phyloP scores from a whole-genome alignment of 768 basidiomycete genomes.

The Termitomyces eurrhizus region DNA sequence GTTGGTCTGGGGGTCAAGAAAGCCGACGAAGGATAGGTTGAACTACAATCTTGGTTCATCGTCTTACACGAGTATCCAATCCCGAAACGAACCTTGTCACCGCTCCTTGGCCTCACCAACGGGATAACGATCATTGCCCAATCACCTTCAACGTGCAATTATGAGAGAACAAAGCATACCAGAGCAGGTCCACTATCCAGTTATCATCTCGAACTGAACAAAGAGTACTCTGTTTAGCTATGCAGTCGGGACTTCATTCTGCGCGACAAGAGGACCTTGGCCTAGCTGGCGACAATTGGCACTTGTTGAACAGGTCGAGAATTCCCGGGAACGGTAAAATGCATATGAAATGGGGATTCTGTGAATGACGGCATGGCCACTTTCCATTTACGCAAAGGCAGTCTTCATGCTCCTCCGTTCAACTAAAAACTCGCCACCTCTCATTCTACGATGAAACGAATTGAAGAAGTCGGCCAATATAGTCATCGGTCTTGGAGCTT shows the following conservation, averaged over 20 bases:
- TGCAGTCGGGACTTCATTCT: background rate
- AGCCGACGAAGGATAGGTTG: background rate
- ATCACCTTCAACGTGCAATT: background rate
- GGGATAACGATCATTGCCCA: background rate
- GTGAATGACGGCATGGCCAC: background rate
- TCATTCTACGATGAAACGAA: background rate
- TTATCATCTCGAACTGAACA: background rate
- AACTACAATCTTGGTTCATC: background rate
- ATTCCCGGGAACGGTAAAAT: too few relatives aligned
- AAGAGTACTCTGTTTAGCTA: background rate
- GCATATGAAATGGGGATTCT: background rate
- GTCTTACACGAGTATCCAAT: background rate
- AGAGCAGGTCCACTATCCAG: background rate
- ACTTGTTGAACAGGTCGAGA: background rate
- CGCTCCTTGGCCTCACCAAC: background rate
- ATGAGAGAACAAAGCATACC: background rate
- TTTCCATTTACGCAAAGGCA: background rate
- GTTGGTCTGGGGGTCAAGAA: background rate
- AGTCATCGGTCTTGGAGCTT: background rate
- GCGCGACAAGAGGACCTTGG: background rate
- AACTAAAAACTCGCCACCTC: background rate
- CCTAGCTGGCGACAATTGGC: background rate
- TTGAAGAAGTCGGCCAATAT: background rate
- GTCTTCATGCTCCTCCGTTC: background rate
- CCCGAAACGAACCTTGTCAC: background rate